These are phyloP conservation scores for Hebeloma cylindrosporum DNA, from an alignment of 768 basidiomycete genomes.

Conservation along the genomic window DNA sequence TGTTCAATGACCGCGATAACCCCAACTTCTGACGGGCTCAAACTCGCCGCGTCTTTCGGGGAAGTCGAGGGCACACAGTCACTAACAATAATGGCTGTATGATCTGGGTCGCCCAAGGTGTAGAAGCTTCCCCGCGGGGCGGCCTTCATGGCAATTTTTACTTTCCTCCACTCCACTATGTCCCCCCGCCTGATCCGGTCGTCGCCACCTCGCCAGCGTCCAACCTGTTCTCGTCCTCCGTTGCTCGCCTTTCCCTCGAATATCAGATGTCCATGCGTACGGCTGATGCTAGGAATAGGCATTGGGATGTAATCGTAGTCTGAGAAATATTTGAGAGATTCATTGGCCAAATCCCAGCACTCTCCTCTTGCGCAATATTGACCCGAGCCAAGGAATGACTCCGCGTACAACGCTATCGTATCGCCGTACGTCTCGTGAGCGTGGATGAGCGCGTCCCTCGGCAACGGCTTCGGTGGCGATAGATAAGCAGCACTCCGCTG, in stretches of 20 bases:
- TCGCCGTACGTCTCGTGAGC: slow-evolving; percentile 52
- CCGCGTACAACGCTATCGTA: slow-evolving; percentile 47
- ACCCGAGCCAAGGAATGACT: slow-evolving; percentile 42
- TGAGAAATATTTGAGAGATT: slow-evolving; percentile 45
- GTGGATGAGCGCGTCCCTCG: slow-evolving; percentile 33
- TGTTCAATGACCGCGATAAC: slow-evolving; percentile 56
- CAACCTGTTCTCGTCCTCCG: slow-evolving; percentile 32
- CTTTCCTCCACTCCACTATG: slow-evolving; percentile 53
- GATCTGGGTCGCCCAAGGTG: slow-evolving; percentile 51
- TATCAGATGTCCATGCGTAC: slow-evolving; percentile 57
- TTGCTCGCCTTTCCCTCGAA: slow-evolving; percentile 39
- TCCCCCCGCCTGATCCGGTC: slow-evolving; percentile 52
- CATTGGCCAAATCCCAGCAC: slow-evolving; percentile 58
- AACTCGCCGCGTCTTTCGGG: slow-evolving; percentile 31
- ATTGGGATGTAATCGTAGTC: slow-evolving; percentile 42
- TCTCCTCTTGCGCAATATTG: slow-evolving; percentile 50
- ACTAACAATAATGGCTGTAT: slow-evolving; percentile 50
- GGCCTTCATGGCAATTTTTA: slow-evolving; percentile 30
- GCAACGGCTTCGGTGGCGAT: slow-evolving; percentile 37
- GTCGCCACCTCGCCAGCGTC: slow-evolving; percentile 53
- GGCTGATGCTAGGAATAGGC: slow-evolving; percentile 46
- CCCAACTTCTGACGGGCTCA: slow-evolving; percentile 41
- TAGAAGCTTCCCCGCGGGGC: slow-evolving; percentile 25
- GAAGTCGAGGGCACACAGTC: slow-evolving; percentile 34
- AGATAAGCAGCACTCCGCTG: slow-evolving; percentile 40